Conservation (phyloP, 2,329 filamentous ascomycete species). For the Huntiella abstrusa region DNA sequence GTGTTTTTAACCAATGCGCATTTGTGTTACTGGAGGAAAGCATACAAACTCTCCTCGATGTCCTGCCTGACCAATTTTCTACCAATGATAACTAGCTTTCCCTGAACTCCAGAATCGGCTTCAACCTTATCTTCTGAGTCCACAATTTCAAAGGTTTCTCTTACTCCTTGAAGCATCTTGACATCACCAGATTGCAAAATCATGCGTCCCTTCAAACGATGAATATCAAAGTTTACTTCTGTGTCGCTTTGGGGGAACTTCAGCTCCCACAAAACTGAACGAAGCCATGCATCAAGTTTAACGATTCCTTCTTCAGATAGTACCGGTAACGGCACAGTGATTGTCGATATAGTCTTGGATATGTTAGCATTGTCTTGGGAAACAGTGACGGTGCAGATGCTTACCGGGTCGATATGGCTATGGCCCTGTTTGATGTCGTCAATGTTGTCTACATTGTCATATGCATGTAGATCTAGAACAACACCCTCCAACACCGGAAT, state of each 20-base stretch:
- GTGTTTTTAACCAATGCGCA: no score
- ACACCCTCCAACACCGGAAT: slow-evolving; percentile 73
- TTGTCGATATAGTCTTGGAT: slow-evolving; percentile 60
- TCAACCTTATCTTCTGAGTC: slow-evolving; percentile 29
- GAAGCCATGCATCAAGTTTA: slow-evolving; percentile 61
- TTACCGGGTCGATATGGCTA: slow-evolving; percentile 73
- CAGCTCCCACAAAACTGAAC: slow-evolving; percentile 68
- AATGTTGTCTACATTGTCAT: slow-evolving; percentile 60
- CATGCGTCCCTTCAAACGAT: slow-evolving; percentile 70
- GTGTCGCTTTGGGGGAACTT: slow-evolving; percentile 31
- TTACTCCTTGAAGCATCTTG: slow-evolving; percentile 75
- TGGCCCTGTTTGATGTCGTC: slow-evolving; percentile 61
- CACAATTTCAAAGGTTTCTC: slow-evolving; percentile 83
- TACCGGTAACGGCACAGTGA: slow-evolving; percentile 47
- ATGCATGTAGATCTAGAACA: slow-evolving; percentile 78
- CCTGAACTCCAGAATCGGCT: slow-evolving; percentile 17
- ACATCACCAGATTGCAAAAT: slow-evolving; percentile 42
- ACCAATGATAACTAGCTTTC: slow-evolving; percentile 48
- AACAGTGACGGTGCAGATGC: slow-evolving; percentile 15
- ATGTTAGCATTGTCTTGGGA: slow-evolving; percentile 12
- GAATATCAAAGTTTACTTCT: slow-evolving; percentile 48
- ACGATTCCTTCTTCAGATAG: slow-evolving; percentile 39
- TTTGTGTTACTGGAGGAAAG: background rate
- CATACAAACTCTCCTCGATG: slow-evolving; percentile 28
- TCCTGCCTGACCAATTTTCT: slow-evolving; percentile 31